phyloP scores from a whole-genome alignment of 2,329 filamentous ascomycete species.

The Gnomoniopsis smithogilvyi region DNA sequence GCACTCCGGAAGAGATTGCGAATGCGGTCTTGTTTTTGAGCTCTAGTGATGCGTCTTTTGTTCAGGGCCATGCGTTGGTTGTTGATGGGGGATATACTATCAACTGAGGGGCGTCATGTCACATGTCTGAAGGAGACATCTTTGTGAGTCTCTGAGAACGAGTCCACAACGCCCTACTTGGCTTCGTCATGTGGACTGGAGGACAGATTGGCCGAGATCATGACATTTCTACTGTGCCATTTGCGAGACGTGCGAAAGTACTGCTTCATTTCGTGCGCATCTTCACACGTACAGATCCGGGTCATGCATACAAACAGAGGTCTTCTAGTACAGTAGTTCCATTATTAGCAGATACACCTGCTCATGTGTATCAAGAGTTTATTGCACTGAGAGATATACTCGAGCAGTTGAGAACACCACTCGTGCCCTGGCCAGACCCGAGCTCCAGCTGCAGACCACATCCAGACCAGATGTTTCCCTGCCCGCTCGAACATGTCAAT shows the following conservation, averaged over 20 bases:
- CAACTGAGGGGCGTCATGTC: constrained; percentile 23
- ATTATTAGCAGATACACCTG: no score
- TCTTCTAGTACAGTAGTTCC: no score
- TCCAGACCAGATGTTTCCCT: neutral
- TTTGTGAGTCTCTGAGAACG: no score
- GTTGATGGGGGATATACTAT: constrained; percentile 53
- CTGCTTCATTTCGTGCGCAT: no score
- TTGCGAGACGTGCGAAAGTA: no score
- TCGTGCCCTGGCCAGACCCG: neutral
- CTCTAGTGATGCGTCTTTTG: constrained; percentile 45
- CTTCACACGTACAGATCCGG: no score
- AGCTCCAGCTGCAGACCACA: constrained; percentile 11
- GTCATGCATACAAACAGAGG: no score
- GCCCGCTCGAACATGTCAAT: neutral
- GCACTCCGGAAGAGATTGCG: constrained; percentile 45
- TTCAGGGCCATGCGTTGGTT: constrained; percentile 49
- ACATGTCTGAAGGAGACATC: neutral
- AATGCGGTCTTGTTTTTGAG: constrained; percentile 48
- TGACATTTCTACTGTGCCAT: no score
- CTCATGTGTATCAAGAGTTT: neutral
- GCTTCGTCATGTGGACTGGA: no score
- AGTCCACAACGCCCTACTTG: no score
- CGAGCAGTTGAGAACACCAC: constrained; percentile 4
- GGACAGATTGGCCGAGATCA: no score
- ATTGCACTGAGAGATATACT: constrained; percentile 6